Evolutionary conservation across 805 yeast genomes (phyloP), one percentile per base, ranked within the genome.

Genomic region (Starmerella stellata): DNA sequence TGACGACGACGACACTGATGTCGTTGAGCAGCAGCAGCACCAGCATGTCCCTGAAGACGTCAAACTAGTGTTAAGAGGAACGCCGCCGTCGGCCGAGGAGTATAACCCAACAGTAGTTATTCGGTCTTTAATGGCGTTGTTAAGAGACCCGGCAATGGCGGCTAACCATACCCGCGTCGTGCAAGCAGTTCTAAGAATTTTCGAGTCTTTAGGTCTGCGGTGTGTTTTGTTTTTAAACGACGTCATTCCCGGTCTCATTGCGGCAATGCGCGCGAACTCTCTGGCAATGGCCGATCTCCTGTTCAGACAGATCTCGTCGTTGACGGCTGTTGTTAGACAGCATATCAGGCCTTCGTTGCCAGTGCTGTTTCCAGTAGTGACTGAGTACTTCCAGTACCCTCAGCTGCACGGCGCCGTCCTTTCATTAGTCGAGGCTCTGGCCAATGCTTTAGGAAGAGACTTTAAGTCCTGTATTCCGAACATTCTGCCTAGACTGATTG

Each of bases 81-180:
- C 81, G 68, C 78, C 93, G 5, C 96, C 96, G 1, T 76, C 92
- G 0, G 52, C 60, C 1, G 96, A 85, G 40, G 95, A 87, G 49
- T 90, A 85, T 50, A 85, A 80, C 51, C 94, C 96, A 2, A 83
- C 95, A 0, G 96, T 90, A 19, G 96, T 87, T 1, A 80, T 90
- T 33, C 74, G 74, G 34, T 80, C 85, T 5, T 60, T 90, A 44
- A 69, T 85, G 73, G 80, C 76, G 43, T 77, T 90, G 16, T 59
- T 90, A 32, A 76, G 77, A 46, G 98, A 90, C 56, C 72, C 79
- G 0, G 80, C 95, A 0, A 64, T 87, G 40, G 75, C 81, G 8
- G 65, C 78, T 0, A 93, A 85, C 53, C 96, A 90, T 54, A 78
- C 85, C 2, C 76, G 81, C 16, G 93, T 83, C 21, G 80, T 85